Percentiles rank a stretch among this genome's conserved stretches.
Evolutionary conservation across 495 filamentous ascomycete species (phyloP).

Genomic region (Friedmanniomyces simplex): DNA sequence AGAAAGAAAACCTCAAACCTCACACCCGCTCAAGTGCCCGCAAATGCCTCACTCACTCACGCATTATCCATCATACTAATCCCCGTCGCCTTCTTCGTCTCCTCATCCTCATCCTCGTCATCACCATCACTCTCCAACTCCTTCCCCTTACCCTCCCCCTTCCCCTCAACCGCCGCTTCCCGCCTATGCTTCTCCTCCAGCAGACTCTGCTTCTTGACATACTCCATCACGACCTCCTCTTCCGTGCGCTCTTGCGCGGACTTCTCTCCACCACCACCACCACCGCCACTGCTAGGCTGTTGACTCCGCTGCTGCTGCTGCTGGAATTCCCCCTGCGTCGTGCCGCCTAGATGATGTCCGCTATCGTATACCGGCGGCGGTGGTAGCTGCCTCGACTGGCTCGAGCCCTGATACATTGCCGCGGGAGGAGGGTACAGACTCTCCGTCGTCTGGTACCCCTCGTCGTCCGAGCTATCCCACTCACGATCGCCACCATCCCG

Average conservation of each 20-base stretch:
- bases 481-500: slow-evolving; percentile 3
- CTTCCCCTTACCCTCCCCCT: neutral
- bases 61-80: slow-evolving; percentile 10
- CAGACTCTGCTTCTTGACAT: slow-evolving; percentile 67
- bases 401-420: neutral
- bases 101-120: slow-evolving; percentile 10
- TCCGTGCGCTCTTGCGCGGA: slow-evolving; percentile 42
- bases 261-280: slow-evolving; percentile 22
- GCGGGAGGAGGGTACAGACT: neutral
- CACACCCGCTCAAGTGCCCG: too few relatives aligned
- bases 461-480: slow-evolving; percentile 30
- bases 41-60: too few relatives aligned
- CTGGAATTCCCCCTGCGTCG: slow-evolving; percentile 33
- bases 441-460: neutral
- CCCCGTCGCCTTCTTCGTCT: slow-evolving; percentile 9
- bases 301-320: neutral
- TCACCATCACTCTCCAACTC: neutral
- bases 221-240: slow-evolving; percentile 65
- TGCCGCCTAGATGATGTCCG: slow-evolving; percentile 5
- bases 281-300: neutral
- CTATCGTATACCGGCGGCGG: slow-evolving; percentile 2
- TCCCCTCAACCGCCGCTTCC: neutral
- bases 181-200: slow-evolving; percentile 47
- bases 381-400: slow-evolving; percentile 13
- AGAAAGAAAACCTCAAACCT: neutral